These are phyloP conservation scores for Babesia sp. DNA, from an alignment of 169 alveolate species.

Conservation along the genomic window DNA sequence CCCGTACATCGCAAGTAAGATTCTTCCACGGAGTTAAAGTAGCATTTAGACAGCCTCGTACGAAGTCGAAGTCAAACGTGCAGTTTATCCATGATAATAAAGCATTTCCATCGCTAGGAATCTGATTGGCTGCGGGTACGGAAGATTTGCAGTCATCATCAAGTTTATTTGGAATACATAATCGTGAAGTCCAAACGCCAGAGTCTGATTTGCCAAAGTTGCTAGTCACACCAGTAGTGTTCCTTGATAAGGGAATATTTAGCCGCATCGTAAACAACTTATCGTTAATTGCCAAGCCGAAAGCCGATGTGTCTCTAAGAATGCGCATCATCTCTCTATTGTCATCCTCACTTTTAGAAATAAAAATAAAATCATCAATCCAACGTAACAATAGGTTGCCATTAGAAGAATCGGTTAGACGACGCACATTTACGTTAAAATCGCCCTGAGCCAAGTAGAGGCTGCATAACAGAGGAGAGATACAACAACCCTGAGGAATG, in stretches of 20 bases:
- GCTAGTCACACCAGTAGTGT: not conserved
- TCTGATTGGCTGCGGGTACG: not conserved
- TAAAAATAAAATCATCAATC: slow-evolving; percentile 64
- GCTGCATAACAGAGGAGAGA: slow-evolving; percentile 57
- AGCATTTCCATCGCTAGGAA: not conserved
- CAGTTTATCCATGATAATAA: slow-evolving; percentile 50
- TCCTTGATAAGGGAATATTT: slow-evolving; percentile 1
- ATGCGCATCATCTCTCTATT: slow-evolving; percentile 15
- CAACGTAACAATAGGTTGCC: slow-evolving; percentile 59
- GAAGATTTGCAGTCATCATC: not conserved
- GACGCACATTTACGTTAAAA: slow-evolving; percentile 5
- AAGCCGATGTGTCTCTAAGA: slow-evolving; percentile 18
- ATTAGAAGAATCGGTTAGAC: not conserved
- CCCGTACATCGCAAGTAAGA: slow-evolving; percentile 30
- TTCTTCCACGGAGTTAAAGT: slow-evolving; percentile 51
- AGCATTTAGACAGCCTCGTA: slow-evolving; percentile 31
- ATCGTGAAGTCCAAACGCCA: not conserved
- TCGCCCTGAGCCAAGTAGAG: slow-evolving; percentile 53
- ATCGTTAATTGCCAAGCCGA: slow-evolving; percentile 39
- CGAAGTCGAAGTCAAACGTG: slow-evolving; percentile 59
- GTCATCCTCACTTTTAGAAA: slow-evolving; percentile 47
- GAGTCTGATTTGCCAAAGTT: not conserved
- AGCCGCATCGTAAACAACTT: slow-evolving; percentile 2
- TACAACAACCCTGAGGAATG: slow-evolving; percentile 70
- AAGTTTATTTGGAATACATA: not conserved